Evolutionary conservation across 352 stramenopile genomes (phyloP).

Genomic region (Phytophthora multivora): DNA sequence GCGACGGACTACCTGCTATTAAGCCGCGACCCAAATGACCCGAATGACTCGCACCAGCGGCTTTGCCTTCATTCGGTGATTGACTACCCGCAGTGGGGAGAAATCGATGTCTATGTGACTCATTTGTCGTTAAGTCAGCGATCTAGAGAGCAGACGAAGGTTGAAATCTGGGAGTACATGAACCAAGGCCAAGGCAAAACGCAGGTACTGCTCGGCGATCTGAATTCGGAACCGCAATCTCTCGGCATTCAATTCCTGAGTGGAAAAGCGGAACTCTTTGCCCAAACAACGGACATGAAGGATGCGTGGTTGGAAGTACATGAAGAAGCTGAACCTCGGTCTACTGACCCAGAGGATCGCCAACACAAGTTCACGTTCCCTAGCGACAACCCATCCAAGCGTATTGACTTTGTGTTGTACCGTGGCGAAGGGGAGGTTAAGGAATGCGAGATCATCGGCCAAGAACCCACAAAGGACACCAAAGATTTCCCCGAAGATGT

Average conservation of each 20-base stretch:
- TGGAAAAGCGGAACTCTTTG: constrained; percentile 55
- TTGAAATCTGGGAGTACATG: constrained; percentile 87
- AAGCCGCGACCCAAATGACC: constrained; percentile 78
- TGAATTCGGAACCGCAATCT: constrained; percentile 89
- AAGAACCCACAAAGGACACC: constrained; percentile 74
- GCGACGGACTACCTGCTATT: constrained; percentile 84
- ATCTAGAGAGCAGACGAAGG: constrained; percentile 73
- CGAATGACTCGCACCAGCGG: constrained; percentile 85
- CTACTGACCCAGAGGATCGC: constrained; percentile 45
- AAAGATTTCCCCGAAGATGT: constrained; percentile 57
- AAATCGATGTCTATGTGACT: constrained; percentile 87
- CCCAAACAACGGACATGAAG: constrained; percentile 66
- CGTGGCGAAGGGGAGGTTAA: constrained; percentile 67
- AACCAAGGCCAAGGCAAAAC: constrained; percentile 57
- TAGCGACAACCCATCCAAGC: constrained; percentile 82
- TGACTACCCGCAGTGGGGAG: constrained; percentile 61
- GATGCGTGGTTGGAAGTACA: constrained; percentile 80
- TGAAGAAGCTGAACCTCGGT: constrained; percentile 63
- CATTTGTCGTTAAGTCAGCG: constrained; percentile 84
- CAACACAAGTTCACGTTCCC: constrained; percentile 82
- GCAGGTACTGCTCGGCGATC: constrained; percentile 82
- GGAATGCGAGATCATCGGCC: constrained; percentile 77
- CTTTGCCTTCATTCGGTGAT: constrained; percentile 84
- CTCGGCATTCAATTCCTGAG: constrained; percentile 80
- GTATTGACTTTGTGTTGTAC: constrained; percentile 88